Percentiles rank a stretch among this genome's conserved stretches.
Conservation (phyloP, 2,329 filamentous ascomycete species). For the Teratosphaeria pseudoeucalypti region DNA sequence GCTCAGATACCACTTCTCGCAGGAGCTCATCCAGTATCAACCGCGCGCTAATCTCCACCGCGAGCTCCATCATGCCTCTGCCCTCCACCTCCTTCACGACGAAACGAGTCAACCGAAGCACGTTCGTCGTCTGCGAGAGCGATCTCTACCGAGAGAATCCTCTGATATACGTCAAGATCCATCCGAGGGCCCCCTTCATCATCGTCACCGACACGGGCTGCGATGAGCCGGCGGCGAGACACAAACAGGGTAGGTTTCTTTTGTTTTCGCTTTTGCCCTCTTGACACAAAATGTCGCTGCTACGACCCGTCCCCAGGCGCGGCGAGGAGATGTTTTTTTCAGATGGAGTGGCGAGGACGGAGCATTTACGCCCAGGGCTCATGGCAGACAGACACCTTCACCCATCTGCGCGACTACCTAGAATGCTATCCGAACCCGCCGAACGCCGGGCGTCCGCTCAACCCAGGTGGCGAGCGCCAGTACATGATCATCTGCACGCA, state of each 20-base stretch:
- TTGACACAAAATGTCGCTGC: background rate
- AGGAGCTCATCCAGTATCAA: no score
- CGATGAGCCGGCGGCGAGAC: constrained; percentile 25
- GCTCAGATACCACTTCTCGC: no score
- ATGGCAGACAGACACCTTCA: constrained; percentile 11
- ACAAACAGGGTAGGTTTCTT: constrained; percentile 12
- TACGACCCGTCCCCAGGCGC: background rate
- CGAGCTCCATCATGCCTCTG: background rate
- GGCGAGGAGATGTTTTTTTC: no score
- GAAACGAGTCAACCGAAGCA: constrained; percentile 31
- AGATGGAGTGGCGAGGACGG: background rate
- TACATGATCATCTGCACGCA: constrained; percentile 38
- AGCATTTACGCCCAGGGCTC: background rate
- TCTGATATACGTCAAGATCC: constrained; percentile 38
- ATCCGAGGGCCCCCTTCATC: constrained; percentile 22
- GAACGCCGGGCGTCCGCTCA: constrained; percentile 29
- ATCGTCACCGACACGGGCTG: constrained; percentile 39
- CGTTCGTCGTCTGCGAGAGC: constrained; percentile 36
- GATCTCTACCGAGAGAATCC: constrained; percentile 35
- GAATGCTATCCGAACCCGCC: constrained; percentile 30
- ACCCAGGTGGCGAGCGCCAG: constrained; percentile 19
- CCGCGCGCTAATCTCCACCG: no score
- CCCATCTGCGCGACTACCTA: constrained; percentile 32
- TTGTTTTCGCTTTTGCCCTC: no score
- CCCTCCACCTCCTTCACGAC: constrained; percentile 24